These are phyloP conservation scores for Leonotis leonurus DNA, from an alignment of 257 asterid species.

Conservation along the genomic window DNA sequence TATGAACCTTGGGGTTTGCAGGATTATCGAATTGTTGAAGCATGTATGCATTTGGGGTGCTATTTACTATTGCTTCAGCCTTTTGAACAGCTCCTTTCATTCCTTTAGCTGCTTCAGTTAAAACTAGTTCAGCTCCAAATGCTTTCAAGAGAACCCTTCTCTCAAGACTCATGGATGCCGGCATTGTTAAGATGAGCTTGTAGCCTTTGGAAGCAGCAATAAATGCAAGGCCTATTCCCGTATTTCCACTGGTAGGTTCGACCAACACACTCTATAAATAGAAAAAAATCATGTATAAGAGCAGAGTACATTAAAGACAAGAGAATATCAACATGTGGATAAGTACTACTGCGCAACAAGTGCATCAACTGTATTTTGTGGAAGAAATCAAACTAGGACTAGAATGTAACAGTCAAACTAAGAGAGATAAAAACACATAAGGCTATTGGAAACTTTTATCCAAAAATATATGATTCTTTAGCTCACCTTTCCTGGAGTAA, in stretches of 20 bases:
- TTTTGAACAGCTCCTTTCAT: slow-evolving; percentile 93
- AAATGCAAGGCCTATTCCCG: slow-evolving; percentile 97
- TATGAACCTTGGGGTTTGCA: slow-evolving; percentile 88
- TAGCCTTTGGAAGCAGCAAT: slow-evolving; percentile 98
- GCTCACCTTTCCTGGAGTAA: slow-evolving; percentile 89
- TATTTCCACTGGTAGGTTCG: slow-evolving; percentile 98
- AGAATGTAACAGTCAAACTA: not conserved
- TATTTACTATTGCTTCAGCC: slow-evolving; percentile 79
- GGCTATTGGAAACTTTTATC: not conserved
- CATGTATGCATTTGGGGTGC: slow-evolving; percentile 76
- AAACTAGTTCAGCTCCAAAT: slow-evolving; percentile 92
- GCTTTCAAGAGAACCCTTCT: slow-evolving; percentile 97
- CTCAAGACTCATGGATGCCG: slow-evolving; percentile 99
- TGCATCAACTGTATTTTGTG: not conserved
- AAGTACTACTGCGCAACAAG: not conserved
- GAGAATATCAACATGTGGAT: not conserved
- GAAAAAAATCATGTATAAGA: slow-evolving; percentile 7
- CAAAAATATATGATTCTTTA: not conserved
- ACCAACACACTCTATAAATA: slow-evolving; percentile 74
- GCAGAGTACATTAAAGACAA: not conserved
- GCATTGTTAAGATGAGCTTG: slow-evolving; percentile 96
- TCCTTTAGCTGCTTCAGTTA: slow-evolving; percentile 91
- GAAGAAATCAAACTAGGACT: not conserved
- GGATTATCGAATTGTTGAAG: slow-evolving; percentile 98
- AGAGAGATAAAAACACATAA: not conserved